Evolutionary conservation across 148 eudicot species (phyloP).

Genomic region (Cornus controversa): DNA sequence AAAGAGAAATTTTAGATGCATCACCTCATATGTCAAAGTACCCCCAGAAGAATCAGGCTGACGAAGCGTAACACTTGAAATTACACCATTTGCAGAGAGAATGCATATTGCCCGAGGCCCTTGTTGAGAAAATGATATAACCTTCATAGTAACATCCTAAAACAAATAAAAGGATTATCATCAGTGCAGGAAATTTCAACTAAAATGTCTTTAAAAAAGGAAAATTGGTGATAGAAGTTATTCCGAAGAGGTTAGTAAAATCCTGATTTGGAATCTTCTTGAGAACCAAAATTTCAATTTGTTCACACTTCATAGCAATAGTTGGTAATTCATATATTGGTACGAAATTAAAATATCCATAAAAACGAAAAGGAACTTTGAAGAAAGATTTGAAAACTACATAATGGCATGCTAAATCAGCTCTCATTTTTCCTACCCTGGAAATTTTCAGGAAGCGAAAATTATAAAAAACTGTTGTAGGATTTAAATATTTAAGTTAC

Average conservation of each 20-base stretch:
- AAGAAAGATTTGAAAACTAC: neutral
- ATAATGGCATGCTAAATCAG: no score
- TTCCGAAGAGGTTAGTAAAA: neutral
- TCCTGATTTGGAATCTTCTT: neutral
- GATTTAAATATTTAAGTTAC: no score
- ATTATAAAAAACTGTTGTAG: no score
- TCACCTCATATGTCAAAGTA: constrained; percentile 96
- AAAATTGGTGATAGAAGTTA: neutral
- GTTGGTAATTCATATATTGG: neutral
- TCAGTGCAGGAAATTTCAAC: neutral
- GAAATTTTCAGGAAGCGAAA: no score
- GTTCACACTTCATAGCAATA: no score
- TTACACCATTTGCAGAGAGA: constrained; percentile 85
- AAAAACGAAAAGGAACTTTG: neutral
- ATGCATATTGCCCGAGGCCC: constrained; percentile 95
- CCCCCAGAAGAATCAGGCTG: constrained; percentile 99
- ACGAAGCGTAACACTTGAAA: constrained; percentile 95
- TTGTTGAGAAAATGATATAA: constrained; percentile 98
- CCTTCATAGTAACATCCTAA: constrained; percentile 94
- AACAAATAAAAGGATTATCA: constrained; percentile 19
- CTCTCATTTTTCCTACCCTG: no score
- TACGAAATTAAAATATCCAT: neutral
- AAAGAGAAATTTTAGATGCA: constrained; percentile 6
- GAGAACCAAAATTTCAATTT: neutral
- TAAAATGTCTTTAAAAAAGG: neutral